Evolutionary conservation across 305 asterid genomes (phyloP).

Genomic region (Fraxinus platypoda): DNA sequence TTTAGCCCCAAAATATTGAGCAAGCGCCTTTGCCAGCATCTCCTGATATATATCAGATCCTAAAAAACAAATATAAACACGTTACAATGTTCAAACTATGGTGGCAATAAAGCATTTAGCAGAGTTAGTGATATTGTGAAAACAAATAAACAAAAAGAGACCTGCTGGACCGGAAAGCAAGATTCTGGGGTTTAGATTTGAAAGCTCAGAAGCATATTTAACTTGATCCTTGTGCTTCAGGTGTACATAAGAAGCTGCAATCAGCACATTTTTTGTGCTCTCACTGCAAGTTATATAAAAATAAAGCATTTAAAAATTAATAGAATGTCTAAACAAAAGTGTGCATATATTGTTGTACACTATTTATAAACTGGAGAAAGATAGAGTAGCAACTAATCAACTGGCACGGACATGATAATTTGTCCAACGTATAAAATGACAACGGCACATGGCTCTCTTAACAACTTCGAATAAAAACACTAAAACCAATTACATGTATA

Average conservation of each 20-base stretch:
- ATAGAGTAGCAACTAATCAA: slow-evolving; percentile 2
- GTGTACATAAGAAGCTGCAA: slow-evolving; percentile 85
- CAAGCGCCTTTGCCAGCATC: slow-evolving; percentile 86
- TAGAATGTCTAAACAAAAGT: slow-evolving; percentile 7
- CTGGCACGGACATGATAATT: not conserved
- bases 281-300: slow-evolving; percentile 56
- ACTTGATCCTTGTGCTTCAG: slow-evolving; percentile 70
- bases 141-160: slow-evolving; percentile 24
- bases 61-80: slow-evolving; percentile 38
- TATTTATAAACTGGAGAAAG: slow-evolving; percentile 1
- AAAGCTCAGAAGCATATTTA: slow-evolving; percentile 67
- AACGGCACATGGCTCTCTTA: not conserved
- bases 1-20: slow-evolving; percentile 80
- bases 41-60: slow-evolving; percentile 93
- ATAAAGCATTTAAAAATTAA: slow-evolving; percentile 19
- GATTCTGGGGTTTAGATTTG: slow-evolving; percentile 78
- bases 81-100: slow-evolving; percentile 13
- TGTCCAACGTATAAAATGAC: not conserved
- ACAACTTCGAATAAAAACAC: not conserved
- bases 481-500: not conserved
- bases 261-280: slow-evolving; percentile 74
- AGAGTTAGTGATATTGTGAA: not conserved
- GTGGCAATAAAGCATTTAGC: slow-evolving; percentile 16
- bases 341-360: slow-evolving; percentile 10
- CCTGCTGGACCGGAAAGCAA: slow-evolving; percentile 96